A percentile compares a stretch with the other conserved stretches of the same genome.
phyloP scores from a whole-genome alignment of 2,329 filamentous ascomycete species.

The Pyricularia pennisetigena region DNA sequence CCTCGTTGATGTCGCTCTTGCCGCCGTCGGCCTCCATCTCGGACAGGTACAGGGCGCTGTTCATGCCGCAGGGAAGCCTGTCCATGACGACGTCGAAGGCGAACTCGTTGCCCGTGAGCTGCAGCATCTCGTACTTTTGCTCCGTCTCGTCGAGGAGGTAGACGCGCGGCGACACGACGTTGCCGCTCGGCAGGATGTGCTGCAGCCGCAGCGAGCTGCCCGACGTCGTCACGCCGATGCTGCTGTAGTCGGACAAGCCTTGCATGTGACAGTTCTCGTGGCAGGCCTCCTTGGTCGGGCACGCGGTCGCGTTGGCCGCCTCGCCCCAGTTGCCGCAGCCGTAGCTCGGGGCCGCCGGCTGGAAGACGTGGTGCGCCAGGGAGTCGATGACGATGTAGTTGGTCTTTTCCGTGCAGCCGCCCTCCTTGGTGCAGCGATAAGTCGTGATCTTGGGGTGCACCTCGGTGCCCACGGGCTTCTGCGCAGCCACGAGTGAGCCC shows the following conservation, averaged over 20 bases:
- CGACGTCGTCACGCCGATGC: constrained; percentile 5
- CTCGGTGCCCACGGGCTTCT: constrained; percentile 18
- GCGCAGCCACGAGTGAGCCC: constrained; percentile 2
- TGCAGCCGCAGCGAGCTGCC: constrained; percentile 7
- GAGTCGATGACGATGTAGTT: constrained; percentile 43
- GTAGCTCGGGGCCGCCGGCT: constrained; percentile 4
- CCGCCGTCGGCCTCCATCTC: constrained; percentile 50
- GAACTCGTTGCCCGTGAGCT: constrained; percentile 48
- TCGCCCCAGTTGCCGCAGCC: constrained; percentile 5
- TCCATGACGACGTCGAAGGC: constrained; percentile 55
- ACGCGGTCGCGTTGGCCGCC: constrained; percentile 6
- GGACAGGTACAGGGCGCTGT: constrained; percentile 53
- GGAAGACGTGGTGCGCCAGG: constrained; percentile 7
- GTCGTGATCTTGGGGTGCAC: constrained; percentile 39
- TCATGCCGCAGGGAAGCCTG: constrained; percentile 51
- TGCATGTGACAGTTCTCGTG: constrained; percentile 10
- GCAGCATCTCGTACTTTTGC: constrained; percentile 45
- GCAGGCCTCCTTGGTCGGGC: constrained; percentile 9
- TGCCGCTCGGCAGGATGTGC: constrained; percentile 7
- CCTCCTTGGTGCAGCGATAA: constrained; percentile 35
- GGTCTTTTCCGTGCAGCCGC: constrained; percentile 34
- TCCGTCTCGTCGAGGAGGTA: constrained; percentile 45
- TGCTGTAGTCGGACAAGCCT: constrained; percentile 8
- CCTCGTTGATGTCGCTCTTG: constrained; percentile 39
- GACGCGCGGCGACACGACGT: constrained; percentile 28